Evolutionary conservation across 1,139 yeast genomes (phyloP), one percentile per base, ranked within the genome.

Genomic region (Debaryomyces sp.): DNA sequence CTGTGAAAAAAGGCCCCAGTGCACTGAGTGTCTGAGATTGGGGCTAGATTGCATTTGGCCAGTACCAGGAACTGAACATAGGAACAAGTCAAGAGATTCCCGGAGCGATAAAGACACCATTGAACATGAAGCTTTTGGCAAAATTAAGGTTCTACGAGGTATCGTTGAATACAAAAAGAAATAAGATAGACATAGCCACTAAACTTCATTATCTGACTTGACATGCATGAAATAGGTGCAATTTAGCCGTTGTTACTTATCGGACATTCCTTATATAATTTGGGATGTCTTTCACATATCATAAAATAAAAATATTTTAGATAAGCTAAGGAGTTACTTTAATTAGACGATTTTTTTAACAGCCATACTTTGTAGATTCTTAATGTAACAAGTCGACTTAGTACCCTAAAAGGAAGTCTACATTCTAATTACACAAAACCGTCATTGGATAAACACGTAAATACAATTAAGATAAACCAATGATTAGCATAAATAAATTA

Each of bases 121-220:
- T 24, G 68, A 74, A 40, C 82, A 83, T 59, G 82, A 80, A 48
- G 67, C 75, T 27, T 82, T 76, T 57, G 88, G 88, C 9, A 77
- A 76, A 51, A 82, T 84, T 54, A 82, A 81, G 62, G 84, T 83
- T 9, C 67, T 82, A 36, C 70, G 88, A 50, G 88, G 88, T 2
- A 81, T 83, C 18, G 85, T 83, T 24, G 84, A 80, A 57, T 71
- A 73, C 54, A 65, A 65, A 50, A 66, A 58, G 40, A 54, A 59
- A 41, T 49, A 35, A 42, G 15, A 18, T 27, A n/a, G 9, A 8
- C 35, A 32, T 32, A 32, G 35, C 4, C 35, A 26, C 12, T 3
- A 17, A 1, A 9, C 18, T 9, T 32, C 21, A 15, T 7, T 32
- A 15, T 32, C 17, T 1, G 10, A 21, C 6, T 27, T 27, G 13